These are phyloP conservation scores for Collybiopsis confluens DNA, from an alignment of 768 basidiomycete genomes.

Conservation along the genomic window DNA sequence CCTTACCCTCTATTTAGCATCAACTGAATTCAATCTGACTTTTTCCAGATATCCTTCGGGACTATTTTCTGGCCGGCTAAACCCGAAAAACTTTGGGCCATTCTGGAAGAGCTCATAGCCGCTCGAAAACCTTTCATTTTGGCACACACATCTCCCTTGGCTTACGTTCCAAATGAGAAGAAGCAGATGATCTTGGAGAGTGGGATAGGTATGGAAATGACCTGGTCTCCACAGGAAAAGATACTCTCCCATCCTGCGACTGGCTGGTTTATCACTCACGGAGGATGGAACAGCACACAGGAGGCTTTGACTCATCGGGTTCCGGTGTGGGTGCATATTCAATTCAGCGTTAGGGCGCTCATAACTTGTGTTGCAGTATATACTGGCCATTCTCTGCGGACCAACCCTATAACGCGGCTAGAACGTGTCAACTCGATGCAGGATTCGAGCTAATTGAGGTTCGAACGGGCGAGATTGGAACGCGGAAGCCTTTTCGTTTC, in stretches of 20 bases:
- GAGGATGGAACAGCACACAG: conserved; percentile 9
- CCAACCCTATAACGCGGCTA: conserved; percentile 5
- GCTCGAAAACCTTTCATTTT: not conserved
- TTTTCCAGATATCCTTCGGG: conserved; percentile 3
- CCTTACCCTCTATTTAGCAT: not conserved
- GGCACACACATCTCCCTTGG: not conserved
- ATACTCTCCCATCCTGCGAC: conserved; percentile 6
- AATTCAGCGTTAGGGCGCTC: not conserved
- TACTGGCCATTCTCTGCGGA: conserved; percentile 4
- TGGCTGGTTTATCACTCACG: conserved; percentile 7
- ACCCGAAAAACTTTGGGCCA: conserved; percentile 1
- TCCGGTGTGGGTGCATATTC: not conserved
- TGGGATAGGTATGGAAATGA: conserved; percentile 4
- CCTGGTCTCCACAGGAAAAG: conserved; percentile 1
- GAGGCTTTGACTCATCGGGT: conserved; percentile 4
- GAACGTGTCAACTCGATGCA: not conserved
- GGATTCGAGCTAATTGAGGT: conserved; percentile 8
- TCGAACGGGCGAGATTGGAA: not conserved
- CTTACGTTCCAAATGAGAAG: not conserved
- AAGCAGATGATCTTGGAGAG: conserved; percentile 1
- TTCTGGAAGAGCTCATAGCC: conserved; percentile 3
- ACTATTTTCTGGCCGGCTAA: conserved; percentile 5
- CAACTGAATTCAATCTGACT: too few species aligned
- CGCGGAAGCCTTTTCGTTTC: not conserved
- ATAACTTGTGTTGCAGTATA: not conserved